Base-by-base conservation (phyloP, 2,329 filamentous ascomycete species). In the Aphanocladium album region DNA sequence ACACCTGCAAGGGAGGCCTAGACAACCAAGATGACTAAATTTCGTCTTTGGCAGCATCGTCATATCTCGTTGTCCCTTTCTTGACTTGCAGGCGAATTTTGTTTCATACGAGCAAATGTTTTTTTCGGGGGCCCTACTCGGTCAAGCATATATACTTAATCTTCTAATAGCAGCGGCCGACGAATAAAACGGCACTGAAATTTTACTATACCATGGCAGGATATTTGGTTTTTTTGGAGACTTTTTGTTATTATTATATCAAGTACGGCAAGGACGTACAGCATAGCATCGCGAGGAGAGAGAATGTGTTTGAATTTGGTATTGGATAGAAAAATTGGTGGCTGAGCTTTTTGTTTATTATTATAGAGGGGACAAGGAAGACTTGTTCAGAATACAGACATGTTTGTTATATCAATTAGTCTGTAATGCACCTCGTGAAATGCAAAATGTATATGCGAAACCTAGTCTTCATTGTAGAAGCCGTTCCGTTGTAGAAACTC, bases 241-340 rank as follows among this genome's bases (percentile, higher is more conserved):
- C 41, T 17, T 35, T 23, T 35, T 37, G 23, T 16, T 35, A 35
- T 43, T 2, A 35, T 21, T 45, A 30, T 37, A 14, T 30, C 2
- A 8, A 33, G 37, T 52, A 52, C 25, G 37, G 35, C 7, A 45
- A 53, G 9, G 35, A 35, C 12, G 27, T 4, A 27, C 23, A 37
- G 57, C 57, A 59, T 59, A 52, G 57, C 57, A 53, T 59, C 19
- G 57, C 49, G 37, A 49, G 37, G 56, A 14, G 9, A 19, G 23
- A 33, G 19, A 45, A 27, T 19, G 49, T 16, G 16, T n/a, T 52
- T 52, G 9, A 5, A n/a, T 54, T 43, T 39, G 12, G 16, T 57
- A 35, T 30, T 39, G 8, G 19, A 16, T 30, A 52, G 21, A 16
- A 33, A 46, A 23, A 56, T 27, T 7, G n/a, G 41, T 33, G 12